Evolutionary conservation across 2,329 filamentous ascomycete genomes (phyloP).

Genomic region (Tolypocladium sp.): DNA sequence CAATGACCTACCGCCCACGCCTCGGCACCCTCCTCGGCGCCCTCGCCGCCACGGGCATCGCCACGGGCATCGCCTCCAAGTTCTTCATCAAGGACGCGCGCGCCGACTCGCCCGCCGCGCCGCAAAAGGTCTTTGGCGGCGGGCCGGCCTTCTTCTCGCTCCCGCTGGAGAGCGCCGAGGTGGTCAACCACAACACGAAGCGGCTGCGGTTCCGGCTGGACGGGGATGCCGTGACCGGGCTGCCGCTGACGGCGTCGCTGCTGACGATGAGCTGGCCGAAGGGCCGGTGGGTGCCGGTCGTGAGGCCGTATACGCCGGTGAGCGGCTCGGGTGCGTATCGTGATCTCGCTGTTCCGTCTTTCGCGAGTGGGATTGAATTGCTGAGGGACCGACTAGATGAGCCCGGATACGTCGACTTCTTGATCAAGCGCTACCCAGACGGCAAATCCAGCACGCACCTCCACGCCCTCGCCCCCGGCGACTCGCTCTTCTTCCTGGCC

Average conservation of each 20-base stretch:
- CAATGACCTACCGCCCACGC: not conserved
- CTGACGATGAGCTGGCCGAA: conserved; percentile 51
- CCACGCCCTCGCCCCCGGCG: conserved; percentile 55
- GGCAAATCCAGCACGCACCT: conserved; percentile 57
- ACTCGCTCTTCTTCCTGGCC: conserved; percentile 47
- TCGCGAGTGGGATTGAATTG: not conserved
- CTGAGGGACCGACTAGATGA: conserved; percentile 40
- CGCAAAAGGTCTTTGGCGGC: conserved; percentile 16
- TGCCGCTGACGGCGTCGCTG: conserved; percentile 44
- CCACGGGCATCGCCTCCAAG: not conserved
- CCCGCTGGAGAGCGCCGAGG: conserved; percentile 39
- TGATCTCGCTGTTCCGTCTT: not conserved
- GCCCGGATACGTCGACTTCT: conserved; percentile 49
- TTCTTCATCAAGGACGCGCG: not conserved
- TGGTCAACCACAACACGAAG: conserved; percentile 51
- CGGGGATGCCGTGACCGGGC: conserved; percentile 34
- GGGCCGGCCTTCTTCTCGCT: conserved; percentile 36
- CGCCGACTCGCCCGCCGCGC: not conserved
- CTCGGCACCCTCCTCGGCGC: not conserved
- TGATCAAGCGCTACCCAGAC: conserved; percentile 60
- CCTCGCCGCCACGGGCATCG: not conserved
- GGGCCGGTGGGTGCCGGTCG: conserved; percentile 46
- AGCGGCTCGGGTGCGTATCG: not conserved
- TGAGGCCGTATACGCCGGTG: conserved; percentile 43
- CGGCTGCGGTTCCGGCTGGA: conserved; percentile 45